These are phyloP conservation scores for Plicaturopsis crispa DNA, from an alignment of 768 basidiomycete species.

Conservation along the genomic window DNA sequence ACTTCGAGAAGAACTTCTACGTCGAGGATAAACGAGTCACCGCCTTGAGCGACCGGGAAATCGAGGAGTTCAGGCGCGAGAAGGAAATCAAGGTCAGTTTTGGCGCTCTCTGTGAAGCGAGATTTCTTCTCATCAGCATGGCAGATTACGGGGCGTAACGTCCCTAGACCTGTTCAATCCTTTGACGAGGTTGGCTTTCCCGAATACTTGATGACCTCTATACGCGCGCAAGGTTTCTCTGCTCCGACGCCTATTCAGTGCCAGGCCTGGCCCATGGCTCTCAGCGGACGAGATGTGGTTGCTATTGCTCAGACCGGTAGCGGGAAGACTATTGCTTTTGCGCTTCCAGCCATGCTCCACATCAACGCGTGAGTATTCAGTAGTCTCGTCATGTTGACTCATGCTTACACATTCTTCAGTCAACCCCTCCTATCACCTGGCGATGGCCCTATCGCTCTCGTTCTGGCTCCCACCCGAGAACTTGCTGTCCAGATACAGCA, in stretches of 20 bases:
- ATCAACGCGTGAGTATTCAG: constrained; percentile 83
- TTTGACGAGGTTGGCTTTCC: constrained; percentile 98
- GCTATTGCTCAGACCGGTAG: constrained; percentile 98
- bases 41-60: constrained; percentile 71
- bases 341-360: constrained; percentile 98
- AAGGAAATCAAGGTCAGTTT: constrained; percentile 81
- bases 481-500: constrained; percentile 98
- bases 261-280: constrained; percentile 99
- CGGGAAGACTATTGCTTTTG: constrained; percentile 98
- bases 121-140: not conserved
- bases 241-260: constrained; percentile 94
- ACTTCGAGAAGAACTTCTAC: constrained; percentile 98
- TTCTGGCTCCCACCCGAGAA: constrained; percentile 96
- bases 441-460: constrained; percentile 95
- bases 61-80: constrained; percentile 74
- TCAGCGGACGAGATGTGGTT: constrained; percentile 88
- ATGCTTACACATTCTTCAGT: constrained; percentile 27
- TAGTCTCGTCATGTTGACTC: not conserved
- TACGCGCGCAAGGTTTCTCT: constrained; percentile 89
- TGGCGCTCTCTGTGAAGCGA: not conserved
- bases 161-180: constrained; percentile 83
- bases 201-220: constrained; percentile 90
- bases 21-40: constrained; percentile 83
- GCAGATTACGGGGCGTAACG: constrained; percentile 79
- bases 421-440: constrained; percentile 91